phyloP scores from a whole-genome alignment of 208 protist species.

The Tetramitus jugosus region DNA sequence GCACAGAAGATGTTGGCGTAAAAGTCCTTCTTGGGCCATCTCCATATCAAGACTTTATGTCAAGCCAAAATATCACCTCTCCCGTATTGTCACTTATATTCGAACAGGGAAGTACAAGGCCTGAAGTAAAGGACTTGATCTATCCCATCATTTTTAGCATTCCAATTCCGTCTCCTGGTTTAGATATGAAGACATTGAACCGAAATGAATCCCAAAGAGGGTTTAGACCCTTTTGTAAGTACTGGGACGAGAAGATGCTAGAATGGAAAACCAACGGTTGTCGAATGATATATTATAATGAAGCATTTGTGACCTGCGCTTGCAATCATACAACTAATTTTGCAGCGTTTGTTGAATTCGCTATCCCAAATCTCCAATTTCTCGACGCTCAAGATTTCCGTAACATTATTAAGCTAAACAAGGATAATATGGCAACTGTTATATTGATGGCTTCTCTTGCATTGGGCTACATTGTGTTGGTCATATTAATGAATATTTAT shows the following conservation, averaged over 20 bases:
- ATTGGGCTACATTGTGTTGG: neutral
- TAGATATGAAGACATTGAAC: too few relatives aligned
- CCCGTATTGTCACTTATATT: too few relatives aligned
- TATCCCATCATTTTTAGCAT: too few relatives aligned
- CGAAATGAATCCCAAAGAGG: neutral
- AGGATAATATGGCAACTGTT: neutral
- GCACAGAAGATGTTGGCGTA: too few relatives aligned
- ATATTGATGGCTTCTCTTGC: neutral
- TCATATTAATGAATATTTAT: neutral
- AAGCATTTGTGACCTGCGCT: neutral
- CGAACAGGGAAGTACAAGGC: too few relatives aligned
- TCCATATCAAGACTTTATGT: too few relatives aligned
- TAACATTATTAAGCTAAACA: neutral
- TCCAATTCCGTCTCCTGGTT: too few relatives aligned
- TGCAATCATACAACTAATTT: neutral
- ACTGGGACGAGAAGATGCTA: neutral
- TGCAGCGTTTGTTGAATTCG: neutral
- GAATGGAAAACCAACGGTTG: neutral
- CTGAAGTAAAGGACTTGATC: too few relatives aligned
- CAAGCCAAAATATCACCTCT: too few relatives aligned
- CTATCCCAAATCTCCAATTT: neutral
- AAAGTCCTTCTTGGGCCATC: too few relatives aligned
- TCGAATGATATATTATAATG: neutral
- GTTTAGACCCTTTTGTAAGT: neutral
- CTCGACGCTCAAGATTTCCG: neutral